Percentiles rank a stretch among this genome's conserved stretches.
These are phyloP conservation scores for Lasiodiplodia hormozganensis DNA, from an alignment of 2,329 filamentous ascomycete genomes.

Conservation along the genomic window DNA sequence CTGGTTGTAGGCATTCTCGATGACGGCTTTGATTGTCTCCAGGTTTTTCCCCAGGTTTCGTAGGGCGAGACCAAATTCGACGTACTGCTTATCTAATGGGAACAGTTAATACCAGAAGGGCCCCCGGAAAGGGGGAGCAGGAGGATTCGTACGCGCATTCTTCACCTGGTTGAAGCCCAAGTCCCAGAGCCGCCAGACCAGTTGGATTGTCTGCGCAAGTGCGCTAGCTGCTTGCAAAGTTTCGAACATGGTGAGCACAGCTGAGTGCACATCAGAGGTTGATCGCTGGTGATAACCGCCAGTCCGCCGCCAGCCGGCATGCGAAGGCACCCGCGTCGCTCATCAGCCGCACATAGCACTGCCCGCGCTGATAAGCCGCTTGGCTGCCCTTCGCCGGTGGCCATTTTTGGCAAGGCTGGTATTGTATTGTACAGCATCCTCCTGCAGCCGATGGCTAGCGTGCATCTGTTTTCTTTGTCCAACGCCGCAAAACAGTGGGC, in stretches of 20 bases:
- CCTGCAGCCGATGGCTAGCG: no score
- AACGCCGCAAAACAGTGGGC: no score
- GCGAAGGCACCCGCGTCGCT: conserved; percentile 6
- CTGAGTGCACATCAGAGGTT: background rate
- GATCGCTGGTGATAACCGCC: conserved; percentile 15
- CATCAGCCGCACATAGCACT: conserved; percentile 13
- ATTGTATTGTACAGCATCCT: no score
- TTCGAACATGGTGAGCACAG: conserved; percentile 5
- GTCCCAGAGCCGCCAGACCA: conserved; percentile 30
- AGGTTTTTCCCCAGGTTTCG: conserved; percentile 29
- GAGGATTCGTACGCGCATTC: conserved; percentile 25
- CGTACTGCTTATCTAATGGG: conserved; percentile 32
- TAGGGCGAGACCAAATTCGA: conserved; percentile 33
- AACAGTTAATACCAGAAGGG: background rate
- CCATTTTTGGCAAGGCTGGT: background rate
- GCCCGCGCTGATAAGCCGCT: conserved; percentile 7
- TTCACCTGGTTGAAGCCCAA: conserved; percentile 32
- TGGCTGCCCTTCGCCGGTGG: conserved; percentile 4
- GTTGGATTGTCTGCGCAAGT: conserved; percentile 30
- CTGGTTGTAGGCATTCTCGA: conserved; percentile 29
- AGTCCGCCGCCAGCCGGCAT: background rate
- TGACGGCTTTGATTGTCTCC: conserved; percentile 30
- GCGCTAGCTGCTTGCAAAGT: conserved; percentile 9
- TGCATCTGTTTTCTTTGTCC: no score
- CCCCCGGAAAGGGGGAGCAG: no score